Evolutionary conservation across 768 basidiomycete genomes (phyloP).

Genomic region (Ramaria sp.): DNA sequence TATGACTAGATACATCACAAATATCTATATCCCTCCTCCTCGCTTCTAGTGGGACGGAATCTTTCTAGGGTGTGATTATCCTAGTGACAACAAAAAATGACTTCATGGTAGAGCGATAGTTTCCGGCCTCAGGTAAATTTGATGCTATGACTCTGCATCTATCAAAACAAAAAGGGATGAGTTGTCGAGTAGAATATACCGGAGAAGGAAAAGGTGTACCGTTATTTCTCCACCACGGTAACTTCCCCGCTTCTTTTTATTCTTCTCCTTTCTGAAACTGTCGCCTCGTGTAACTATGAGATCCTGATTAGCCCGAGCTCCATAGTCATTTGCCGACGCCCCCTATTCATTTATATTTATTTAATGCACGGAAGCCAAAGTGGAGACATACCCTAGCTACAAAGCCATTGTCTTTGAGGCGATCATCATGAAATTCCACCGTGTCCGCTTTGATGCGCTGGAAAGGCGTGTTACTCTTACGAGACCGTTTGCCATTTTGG

Average conservation of each 20-base stretch:
- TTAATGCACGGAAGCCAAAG: not conserved
- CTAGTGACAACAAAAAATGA: not conserved
- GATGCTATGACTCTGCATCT: conserved; percentile 82
- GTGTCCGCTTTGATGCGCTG: conserved; percentile 64
- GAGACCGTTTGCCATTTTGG: conserved; percentile 17
- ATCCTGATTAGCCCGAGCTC: conserved; percentile 73
- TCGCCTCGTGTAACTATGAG: conserved; percentile 89
- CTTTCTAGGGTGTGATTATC: not conserved
- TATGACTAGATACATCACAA: not conserved
- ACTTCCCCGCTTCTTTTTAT: conserved; percentile 96
- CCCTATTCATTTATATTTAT: conserved; percentile 28
- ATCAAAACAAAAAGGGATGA: conserved; percentile 4
- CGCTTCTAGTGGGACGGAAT: not conserved
- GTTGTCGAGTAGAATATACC: not conserved
- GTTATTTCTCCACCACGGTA: conserved; percentile 95
- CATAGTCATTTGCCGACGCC: conserved; percentile 71
- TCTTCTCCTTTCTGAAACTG: conserved; percentile 97
- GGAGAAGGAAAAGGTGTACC: conserved; percentile 31
- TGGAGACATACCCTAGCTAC: conserved; percentile 49
- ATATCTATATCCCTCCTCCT: no score
- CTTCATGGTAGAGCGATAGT: not conserved
- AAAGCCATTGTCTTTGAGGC: conserved; percentile 67
- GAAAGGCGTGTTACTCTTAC: conserved; percentile 57
- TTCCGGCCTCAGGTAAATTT: conserved; percentile 43
- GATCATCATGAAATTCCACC: conserved; percentile 35